phyloP scores from a whole-genome alignment of 1,284 basidiomycete genomes.

The Stygiomarasmius scandens region DNA sequence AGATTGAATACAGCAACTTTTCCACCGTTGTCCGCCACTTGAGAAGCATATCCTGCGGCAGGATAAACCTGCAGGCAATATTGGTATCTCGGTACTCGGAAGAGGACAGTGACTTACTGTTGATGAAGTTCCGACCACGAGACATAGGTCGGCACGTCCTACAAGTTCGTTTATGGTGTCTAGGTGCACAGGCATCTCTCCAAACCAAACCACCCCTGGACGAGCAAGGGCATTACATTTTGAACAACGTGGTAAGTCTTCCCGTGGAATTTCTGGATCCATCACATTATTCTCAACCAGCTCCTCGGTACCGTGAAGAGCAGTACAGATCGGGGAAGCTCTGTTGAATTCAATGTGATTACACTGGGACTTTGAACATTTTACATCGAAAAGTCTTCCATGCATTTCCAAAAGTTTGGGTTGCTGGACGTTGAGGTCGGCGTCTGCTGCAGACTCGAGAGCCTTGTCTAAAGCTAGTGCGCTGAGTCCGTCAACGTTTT shows the following conservation, averaged over 20 bases:
- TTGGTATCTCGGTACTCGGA: too few species aligned
- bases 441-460: background rate
- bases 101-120: constrained; percentile 39
- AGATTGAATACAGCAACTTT: constrained; percentile 65
- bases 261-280: constrained; percentile 44
- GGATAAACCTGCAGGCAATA: constrained; percentile 37
- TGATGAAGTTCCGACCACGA: constrained; percentile 68
- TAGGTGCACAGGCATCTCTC: constrained; percentile 50
- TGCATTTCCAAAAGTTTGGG: constrained; percentile 64
- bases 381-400: constrained; percentile 58
- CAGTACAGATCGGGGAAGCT: constrained; percentile 52
- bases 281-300: constrained; percentile 38
- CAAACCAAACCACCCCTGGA: constrained; percentile 73
- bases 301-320: constrained; percentile 53
- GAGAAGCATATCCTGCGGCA: constrained; percentile 38
- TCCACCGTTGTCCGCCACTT: constrained; percentile 37
- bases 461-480: constrained; percentile 12
- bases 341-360: constrained; percentile 42
- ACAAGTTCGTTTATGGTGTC: constrained; percentile 48
- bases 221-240: constrained; percentile 53
- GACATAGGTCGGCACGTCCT: constrained; percentile 54
- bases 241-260: constrained; percentile 53
- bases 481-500: constrained; percentile 66
- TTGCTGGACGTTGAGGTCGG: constrained; percentile 10
- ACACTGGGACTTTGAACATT: constrained; percentile 50